Evolutionary conservation across 768 basidiomycete genomes (phyloP), one percentile per base, ranked within the genome.

Genomic region (Mycena belliarum): DNA sequence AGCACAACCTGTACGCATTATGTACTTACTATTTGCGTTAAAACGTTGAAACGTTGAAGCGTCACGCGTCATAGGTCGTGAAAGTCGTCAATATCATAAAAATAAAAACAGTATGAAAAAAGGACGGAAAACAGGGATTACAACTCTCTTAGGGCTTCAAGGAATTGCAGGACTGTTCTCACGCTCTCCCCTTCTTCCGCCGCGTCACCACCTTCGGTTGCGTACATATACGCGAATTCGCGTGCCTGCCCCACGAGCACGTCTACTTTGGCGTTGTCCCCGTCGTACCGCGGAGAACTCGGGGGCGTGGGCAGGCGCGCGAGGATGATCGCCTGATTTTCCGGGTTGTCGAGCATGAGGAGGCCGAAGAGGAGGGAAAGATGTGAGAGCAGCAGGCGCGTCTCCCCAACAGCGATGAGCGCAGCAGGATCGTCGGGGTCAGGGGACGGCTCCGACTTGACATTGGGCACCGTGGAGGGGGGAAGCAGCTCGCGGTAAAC

Each of bases 331-430:
- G 42, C 47, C 53, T 77, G 74, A 52, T 82, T 82, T 29, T 57
- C 60, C 3, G 56, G 45, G 35, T 70, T 76, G 24, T 68, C 72
- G 26, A 70, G 72, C 75, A 82, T 82, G 49, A 82, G 72, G 37
- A 83, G 67, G 9, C 82, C 90, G 46, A 94, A 80, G 6, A 94
- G 79, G 8, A 93, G 82, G 0, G 91, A 84, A 5, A 90, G 80
- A 66, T 92, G 91, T 1, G 88, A 88, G 16, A 82, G 81, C 8
- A 93, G 76, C 61, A 89, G 85, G 14, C 76, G 75, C 33, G 73
- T 68, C 60, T 83, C 80, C 6, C 75, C 72, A 16, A 71, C 69
- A 23, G 63, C 67, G n/a, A 54, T 60, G 54, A 62, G 67, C 16
- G 44, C 53, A 55, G 63, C 61, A 16, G 61, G 63, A 57, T 59